Evolutionary conservation across 2,329 filamentous ascomycete genomes (phyloP).

Genomic region (Teratosphaeriaceae sp.): DNA sequence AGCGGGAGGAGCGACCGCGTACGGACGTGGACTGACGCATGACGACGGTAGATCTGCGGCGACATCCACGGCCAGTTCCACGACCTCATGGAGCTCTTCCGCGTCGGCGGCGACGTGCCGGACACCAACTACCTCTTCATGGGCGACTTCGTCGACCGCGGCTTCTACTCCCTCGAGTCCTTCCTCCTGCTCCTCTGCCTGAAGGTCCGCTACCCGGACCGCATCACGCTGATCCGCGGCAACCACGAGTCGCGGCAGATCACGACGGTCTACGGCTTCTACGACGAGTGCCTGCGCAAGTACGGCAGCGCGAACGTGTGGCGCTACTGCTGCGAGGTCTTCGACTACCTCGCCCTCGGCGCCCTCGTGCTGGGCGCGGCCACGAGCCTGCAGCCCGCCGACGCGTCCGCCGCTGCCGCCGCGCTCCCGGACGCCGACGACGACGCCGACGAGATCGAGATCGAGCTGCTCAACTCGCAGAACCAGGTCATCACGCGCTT

Average conservation of each 20-base stretch:
- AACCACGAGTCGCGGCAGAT: slow-evolving; percentile 81
- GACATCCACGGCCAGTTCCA: slow-evolving; percentile 98
- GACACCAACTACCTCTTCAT: slow-evolving; percentile 98
- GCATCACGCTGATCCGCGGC: slow-evolving; percentile 90
- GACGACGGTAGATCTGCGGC: slow-evolving; percentile 86
- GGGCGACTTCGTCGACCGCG: slow-evolving; percentile 97
- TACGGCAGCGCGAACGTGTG: slow-evolving; percentile 96
- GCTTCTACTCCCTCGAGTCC: slow-evolving; percentile 96
- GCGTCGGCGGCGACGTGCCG: slow-evolving; percentile 86
- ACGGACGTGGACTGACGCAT: slow-evolving; percentile 9
- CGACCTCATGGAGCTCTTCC: slow-evolving; percentile 93
- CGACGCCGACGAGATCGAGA: slow-evolving; percentile 73
- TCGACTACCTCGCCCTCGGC: slow-evolving; percentile 89
- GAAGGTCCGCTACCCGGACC: slow-evolving; percentile 94
- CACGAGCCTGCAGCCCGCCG: slow-evolving; percentile 56
- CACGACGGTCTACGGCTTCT: slow-evolving; percentile 96
- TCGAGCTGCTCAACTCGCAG: slow-evolving; percentile 83
- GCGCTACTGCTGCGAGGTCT: slow-evolving; percentile 93
- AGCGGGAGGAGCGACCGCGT: background rate
- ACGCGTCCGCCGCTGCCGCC: slow-evolving; percentile 44
- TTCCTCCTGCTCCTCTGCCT: slow-evolving; percentile 92
- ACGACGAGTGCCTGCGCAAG: slow-evolving; percentile 93
- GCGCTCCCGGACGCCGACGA: too few relatives aligned
- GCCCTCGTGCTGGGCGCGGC: slow-evolving; percentile 84
- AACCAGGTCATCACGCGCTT: slow-evolving; percentile 73